These are phyloP conservation scores for Hypomyces perniciosus DNA, from an alignment of 2,329 filamentous ascomycete species.

Conservation along the genomic window DNA sequence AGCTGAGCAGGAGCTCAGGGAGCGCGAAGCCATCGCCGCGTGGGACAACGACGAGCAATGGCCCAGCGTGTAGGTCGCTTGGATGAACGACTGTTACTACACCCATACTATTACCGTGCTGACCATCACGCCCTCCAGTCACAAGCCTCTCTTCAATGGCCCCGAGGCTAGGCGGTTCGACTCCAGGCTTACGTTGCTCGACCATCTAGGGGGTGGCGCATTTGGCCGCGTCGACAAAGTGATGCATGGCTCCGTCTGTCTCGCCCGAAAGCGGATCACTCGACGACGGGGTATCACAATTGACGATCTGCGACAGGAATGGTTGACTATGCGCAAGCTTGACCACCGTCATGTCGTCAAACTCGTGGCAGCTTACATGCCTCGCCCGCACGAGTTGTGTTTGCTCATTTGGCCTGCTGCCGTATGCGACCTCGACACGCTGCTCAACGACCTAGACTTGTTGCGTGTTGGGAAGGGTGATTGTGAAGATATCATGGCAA, in stretches of 20 bases:
- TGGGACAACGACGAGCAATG: slow-evolving; percentile 29
- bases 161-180: slow-evolving; percentile 31
- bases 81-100: neutral
- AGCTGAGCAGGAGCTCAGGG: slow-evolving; percentile 25
- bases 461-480: slow-evolving; percentile 34
- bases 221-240: slow-evolving; percentile 42
- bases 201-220: slow-evolving; percentile 37
- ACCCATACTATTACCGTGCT: neutral
- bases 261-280: slow-evolving; percentile 40
- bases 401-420: slow-evolving; percentile 44
- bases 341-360: slow-evolving; percentile 43
- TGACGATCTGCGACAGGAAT: slow-evolving; percentile 38
- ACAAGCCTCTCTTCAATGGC: slow-evolving; percentile 25
- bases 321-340: slow-evolving; percentile 41
- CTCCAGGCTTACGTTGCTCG: slow-evolving; percentile 24
- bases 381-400: slow-evolving; percentile 34
- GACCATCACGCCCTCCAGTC: slow-evolving; percentile 14
- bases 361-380: slow-evolving; percentile 41
- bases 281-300: slow-evolving; percentile 32
- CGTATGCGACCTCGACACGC: slow-evolving; percentile 37
- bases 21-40: slow-evolving; percentile 25
- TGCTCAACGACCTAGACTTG: slow-evolving; percentile 39
- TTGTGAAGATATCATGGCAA: slow-evolving; percentile 34
- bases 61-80: slow-evolving; percentile 27
- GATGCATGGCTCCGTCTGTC: slow-evolving; percentile 33